Evolutionary conservation across 2,329 filamentous ascomycete species (phyloP), one percentile per base, ranked within the genome.

Genomic region (Beauveria sp.): DNA sequence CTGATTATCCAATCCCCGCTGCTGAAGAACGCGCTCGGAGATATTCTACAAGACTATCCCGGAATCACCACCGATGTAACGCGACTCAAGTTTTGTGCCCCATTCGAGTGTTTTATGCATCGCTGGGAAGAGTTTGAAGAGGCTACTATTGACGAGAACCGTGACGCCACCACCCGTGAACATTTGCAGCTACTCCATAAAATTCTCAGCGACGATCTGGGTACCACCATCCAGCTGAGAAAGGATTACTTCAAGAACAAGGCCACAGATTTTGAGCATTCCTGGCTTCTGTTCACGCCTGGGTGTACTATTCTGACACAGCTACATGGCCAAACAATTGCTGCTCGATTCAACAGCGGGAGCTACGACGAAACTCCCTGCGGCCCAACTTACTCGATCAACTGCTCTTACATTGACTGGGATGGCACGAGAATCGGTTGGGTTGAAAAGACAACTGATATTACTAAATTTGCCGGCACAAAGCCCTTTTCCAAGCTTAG

Each of bases 261-360:
- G 71, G 85, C 91, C 45, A 95, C 96, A 70, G 95, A 91, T 0
- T 96, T 93, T 67, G 90, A 96, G 62, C 81, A 96, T 3, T 77
- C 95, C 1, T 96, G 92, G 92, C 90, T 91, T 0, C 76, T 96
- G 3, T 96, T 89, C 81, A 96, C 95, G 69, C 92, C 92, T 0
- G 90, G 91, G 67, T 91, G 90, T 0, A 83, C 96, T 22, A 88
- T 86, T 1, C 93, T 88, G 70, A 85, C 88, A 0, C 83, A 85
- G 0, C 93, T 90, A 0, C 96, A 96, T 64, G 89, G 89, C 2
- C 86, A 85, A 38, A 76, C 80, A 16, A 88, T 93, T 45, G 87
- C 95, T 67, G 89, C 90, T 2, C 84, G 90, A 18, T 88, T 89
- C 12, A 93, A 96, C 80, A 92, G 90, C 71, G 86, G 93, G 1